A percentile compares a stretch with the other conserved stretches of the same genome.
phyloP scores from a whole-genome alignment of 106 monocot genomes.

The Platanthera zijinensis region DNA sequence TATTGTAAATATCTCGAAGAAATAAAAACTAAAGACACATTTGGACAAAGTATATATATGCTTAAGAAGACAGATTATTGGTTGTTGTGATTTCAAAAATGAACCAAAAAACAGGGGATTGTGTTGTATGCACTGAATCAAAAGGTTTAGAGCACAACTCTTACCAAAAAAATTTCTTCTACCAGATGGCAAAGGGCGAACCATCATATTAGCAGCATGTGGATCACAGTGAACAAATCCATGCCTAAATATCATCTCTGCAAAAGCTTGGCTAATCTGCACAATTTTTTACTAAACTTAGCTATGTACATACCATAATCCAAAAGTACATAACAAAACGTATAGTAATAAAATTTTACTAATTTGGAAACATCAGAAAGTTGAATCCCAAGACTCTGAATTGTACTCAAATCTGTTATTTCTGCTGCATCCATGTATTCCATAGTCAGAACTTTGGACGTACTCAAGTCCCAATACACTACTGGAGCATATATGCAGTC shows the following conservation, averaged over 20 bases:
- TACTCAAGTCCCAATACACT: slow-evolving; percentile 79
- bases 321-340: not conserved
- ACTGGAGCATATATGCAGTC: slow-evolving; percentile 72
- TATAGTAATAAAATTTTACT: slow-evolving; percentile 27
- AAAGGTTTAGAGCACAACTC: not conserved
- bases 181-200: slow-evolving; percentile 54
- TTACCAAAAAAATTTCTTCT: slow-evolving; percentile 54
- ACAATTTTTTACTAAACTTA: slow-evolving; percentile 4
- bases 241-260: slow-evolving; percentile 97
- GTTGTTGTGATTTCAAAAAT: not conserved
- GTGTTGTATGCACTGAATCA: not conserved
- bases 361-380: slow-evolving; percentile 74
- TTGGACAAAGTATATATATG: not conserved
- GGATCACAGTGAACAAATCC: slow-evolving; percentile 99
- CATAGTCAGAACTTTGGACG: slow-evolving; percentile 88
- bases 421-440: slow-evolving; percentile 92
- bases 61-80: not conserved
- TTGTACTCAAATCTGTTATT: slow-evolving; percentile 75
- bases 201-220: slow-evolving; percentile 98
- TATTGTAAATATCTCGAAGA: not conserved
- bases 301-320: not conserved
- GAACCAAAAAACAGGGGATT: not conserved
- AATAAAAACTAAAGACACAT: not conserved
- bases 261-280: slow-evolving; percentile 72
- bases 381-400: slow-evolving; percentile 45